Evolutionary conservation across 1,284 basidiomycete genomes (phyloP), one percentile per base, ranked within the genome.

Genomic region (Boletus nobilissimus): DNA sequence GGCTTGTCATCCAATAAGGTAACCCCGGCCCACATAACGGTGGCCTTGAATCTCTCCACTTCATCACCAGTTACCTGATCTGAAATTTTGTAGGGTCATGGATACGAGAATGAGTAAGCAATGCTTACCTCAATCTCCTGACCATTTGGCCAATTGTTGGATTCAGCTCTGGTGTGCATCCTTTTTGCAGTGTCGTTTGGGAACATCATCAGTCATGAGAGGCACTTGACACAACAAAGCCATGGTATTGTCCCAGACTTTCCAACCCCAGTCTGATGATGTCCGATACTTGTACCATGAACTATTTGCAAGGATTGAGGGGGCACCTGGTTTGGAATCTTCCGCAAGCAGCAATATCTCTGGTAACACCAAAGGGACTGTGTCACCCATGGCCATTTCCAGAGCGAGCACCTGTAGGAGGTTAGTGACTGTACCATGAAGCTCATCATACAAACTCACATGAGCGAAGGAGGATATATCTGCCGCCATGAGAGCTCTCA

Each of bases 231-330:
- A 91, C 63, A 96, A 86, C 75, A 92, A 92, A 13, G 92, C 91
- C 68, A 96, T 87, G 4, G 92, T 91, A 81, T 94, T 94, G 80
- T 96, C 94, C 94, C 95, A 95, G 18, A 94, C 93, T 79, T 92
- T 93, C 90, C 91, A 93, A 4, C 90, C 93, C 94, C 94, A 96
- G 78, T 94, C 90, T 19, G 86, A 83, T 0, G 93, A 91, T 8
- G 90, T 90, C 57, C 93, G 90, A 81, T 95, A 96, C 82, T 94
- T 94, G 85, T 94, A 93, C 94, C 94, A 95, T 38, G 96, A 86
- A 75, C 90, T 88, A 82, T 94, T 94, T 2, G 94, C 94, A n/a
- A 95, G 90, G 69, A 90, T 89, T 3, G 92, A 92, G 5, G 93
- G 90, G 6, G 92, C 92, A 75, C 93, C 91, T 1, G 87, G 86